Evolutionary conservation across 768 basidiomycete genomes (phyloP), one percentile per base, ranked within the genome.

Genomic region (Suillus brevipes): DNA sequence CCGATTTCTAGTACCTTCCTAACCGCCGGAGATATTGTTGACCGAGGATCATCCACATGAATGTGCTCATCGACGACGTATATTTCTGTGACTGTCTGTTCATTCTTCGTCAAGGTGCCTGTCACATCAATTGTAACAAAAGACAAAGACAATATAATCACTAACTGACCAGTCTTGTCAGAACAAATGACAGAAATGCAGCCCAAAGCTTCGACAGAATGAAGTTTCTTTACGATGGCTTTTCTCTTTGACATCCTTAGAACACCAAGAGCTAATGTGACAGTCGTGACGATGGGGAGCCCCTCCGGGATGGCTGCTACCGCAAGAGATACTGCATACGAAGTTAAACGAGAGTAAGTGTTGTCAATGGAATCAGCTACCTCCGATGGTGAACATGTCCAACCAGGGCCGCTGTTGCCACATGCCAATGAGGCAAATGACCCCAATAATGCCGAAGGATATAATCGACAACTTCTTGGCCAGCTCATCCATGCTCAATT

Each of bases 291-390:
- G 64, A 99, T 97, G 0, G 96, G 96, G 18, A 99, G 79, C 16
- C 96, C 96, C 79, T 99, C 96, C 0, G 96, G 96, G 67, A 99
- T 99, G 52, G 96, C 96, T 63, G 96, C 96, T n/a, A 99, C 96
- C 37, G 96, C 96, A 66, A 99, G 85, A 2, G 96, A 99, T 4
- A 99, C 96, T 97, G 64, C 47, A 57, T 61, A 63, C 74, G 70
- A 66, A 65, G 25, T 37, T 63, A 68, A 60, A 69, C 10, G 5
- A 60, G 5, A 60, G 14, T 2, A 64, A 38, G 45, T 6, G 5
- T 34, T 18, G 31, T 25, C 4, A 40, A 37, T 20, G 52, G 31
- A 23, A 56, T 47, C 40, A 76, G 87, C 61, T 71, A 96, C 95
- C 95, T 81, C 96, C 96, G 67, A 99, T 99, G 10, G 96, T 99